Evolutionary conservation across 768 basidiomycete species (phyloP).

Genomic region (Agrocybe pediades): DNA sequence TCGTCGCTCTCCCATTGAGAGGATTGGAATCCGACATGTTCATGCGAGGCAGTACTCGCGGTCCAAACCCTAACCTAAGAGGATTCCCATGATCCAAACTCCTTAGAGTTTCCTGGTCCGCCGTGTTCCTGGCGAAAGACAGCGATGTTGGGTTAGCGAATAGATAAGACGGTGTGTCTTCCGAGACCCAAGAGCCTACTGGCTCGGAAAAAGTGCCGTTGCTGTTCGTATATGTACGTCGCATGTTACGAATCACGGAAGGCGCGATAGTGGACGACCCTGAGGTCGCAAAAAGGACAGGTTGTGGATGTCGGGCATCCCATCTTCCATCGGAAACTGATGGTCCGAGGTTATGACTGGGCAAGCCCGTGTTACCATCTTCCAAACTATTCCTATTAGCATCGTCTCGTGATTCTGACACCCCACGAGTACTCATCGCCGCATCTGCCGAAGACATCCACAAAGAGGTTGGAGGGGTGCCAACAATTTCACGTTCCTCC

Average conservation of each 20-base stretch:
- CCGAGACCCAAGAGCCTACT: too few species aligned
- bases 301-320: too few species aligned
- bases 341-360: neutral
- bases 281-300: neutral
- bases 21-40: too few species aligned
- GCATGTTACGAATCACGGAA: too few species aligned
- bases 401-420: neutral
- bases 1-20: too few species aligned
- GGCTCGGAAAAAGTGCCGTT: too few species aligned
- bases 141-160: neutral
- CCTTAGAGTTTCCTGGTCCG: conserved; percentile 6
- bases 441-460: neutral
- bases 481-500: conserved; percentile 12
- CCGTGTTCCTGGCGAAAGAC: neutral
- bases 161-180: neutral
- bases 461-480: neutral
- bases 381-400: neutral
- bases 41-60: too few species aligned
- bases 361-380: neutral
- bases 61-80: conserved; percentile 8
- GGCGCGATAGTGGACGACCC: neutral
- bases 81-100: conserved; percentile 8
- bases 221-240: too few species aligned
- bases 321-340: neutral
- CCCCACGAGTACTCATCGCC: neutral